Evolutionary conservation across 208 protist genomes (phyloP).

Genomic region (Leishmania tropica): DNA sequence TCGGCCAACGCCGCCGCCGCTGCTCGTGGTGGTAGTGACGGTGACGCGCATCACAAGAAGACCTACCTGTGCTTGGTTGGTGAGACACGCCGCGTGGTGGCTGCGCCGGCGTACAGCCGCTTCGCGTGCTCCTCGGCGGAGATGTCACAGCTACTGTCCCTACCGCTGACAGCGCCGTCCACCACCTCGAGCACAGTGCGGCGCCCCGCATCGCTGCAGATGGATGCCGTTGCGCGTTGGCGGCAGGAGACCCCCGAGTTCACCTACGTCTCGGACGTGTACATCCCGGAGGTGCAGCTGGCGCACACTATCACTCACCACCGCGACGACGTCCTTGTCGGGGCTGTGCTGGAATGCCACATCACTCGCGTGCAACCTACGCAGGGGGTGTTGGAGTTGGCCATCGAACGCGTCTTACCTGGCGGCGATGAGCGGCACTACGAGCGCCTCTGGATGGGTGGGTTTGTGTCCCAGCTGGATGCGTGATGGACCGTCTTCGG

Average conservation of each 20-base stretch:
- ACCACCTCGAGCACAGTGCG: background rate
- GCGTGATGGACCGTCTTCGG: constrained; percentile 27
- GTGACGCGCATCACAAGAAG: constrained; percentile 21
- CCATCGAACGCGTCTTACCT: constrained; percentile 43
- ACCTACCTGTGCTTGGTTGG: constrained; percentile 74
- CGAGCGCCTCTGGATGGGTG: constrained; percentile 63
- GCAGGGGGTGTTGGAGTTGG: constrained; percentile 69
- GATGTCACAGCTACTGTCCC: constrained; percentile 19
- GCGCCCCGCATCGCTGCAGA: constrained; percentile 14
- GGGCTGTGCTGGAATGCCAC: constrained; percentile 72
- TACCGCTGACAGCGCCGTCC: background rate
- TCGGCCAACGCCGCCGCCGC: background rate
- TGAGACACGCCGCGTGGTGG: constrained; percentile 63
- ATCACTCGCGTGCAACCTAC: constrained; percentile 64
- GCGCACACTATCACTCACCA: constrained; percentile 71
- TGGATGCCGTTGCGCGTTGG: constrained; percentile 13
- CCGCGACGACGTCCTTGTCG: constrained; percentile 61
- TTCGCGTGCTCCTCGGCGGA: constrained; percentile 15
- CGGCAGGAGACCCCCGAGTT: constrained; percentile 18
- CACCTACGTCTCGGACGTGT: constrained; percentile 78
- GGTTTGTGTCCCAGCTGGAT: constrained; percentile 64
- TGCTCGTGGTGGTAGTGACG: background rate
- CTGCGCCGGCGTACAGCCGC: constrained; percentile 64
- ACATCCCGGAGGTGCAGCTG: constrained; percentile 83
- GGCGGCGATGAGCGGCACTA: constrained; percentile 70